These are phyloP conservation scores for Ophiocordyceps camponoti-saundersi DNA, from an alignment of 2,329 filamentous ascomycete species.

Conservation along the genomic window DNA sequence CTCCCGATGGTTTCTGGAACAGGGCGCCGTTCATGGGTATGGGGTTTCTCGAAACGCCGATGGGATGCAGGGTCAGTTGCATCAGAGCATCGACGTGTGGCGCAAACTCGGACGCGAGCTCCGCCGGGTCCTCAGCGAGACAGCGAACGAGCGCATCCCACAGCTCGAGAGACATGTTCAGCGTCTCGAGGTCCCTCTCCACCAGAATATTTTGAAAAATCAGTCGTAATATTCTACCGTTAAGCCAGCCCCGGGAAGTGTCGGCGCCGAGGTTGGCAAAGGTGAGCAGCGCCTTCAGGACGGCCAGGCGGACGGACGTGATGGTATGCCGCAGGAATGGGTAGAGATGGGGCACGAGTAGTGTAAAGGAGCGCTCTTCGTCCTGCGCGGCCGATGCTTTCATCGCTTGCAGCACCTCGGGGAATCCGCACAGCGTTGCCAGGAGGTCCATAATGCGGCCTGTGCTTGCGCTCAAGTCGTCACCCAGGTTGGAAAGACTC, in stretches of 20 bases:
- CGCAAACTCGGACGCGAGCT: slow-evolving; percentile 57
- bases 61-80: slow-evolving; percentile 71
- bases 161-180: slow-evolving; percentile 70
- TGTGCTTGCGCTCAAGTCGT: slow-evolving; percentile 92
- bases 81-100: slow-evolving; percentile 67
- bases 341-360: slow-evolving; percentile 83
- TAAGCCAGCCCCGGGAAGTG: slow-evolving; percentile 77
- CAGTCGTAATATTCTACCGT: slow-evolving; percentile 71
- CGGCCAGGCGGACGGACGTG: slow-evolving; percentile 82
- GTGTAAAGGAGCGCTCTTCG: slow-evolving; percentile 75
- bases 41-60: slow-evolving; percentile 79
- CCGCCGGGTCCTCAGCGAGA: slow-evolving; percentile 43
- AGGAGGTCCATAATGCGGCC: slow-evolving; percentile 97
- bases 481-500: slow-evolving; percentile 88
- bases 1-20: slow-evolving; percentile 86
- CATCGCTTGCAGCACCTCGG: slow-evolving; percentile 85
- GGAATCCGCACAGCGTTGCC: slow-evolving; percentile 88
- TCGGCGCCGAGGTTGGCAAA: slow-evolving; percentile 77
- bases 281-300: slow-evolving; percentile 80
- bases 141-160: slow-evolving; percentile 66
- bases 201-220: slow-evolving; percentile 93
- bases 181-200: slow-evolving; percentile 70
- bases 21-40: slow-evolving; percentile 81
- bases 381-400: slow-evolving; percentile 72
- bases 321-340: slow-evolving; percentile 96